These are phyloP conservation scores for Diplosphaera chodatii DNA, from an alignment of 139 green algal genomes.

Conservation along the genomic window DNA sequence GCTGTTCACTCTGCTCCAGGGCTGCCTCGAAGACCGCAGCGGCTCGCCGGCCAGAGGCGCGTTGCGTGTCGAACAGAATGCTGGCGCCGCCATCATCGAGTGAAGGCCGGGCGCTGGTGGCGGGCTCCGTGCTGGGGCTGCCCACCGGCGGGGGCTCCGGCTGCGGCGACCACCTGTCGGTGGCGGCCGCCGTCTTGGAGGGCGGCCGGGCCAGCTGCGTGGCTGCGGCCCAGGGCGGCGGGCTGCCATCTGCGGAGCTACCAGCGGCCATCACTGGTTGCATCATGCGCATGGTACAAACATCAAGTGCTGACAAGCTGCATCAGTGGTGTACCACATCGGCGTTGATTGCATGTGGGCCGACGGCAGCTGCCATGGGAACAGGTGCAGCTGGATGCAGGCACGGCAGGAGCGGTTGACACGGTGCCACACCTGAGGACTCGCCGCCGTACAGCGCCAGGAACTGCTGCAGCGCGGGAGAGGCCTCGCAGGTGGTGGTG, in stretches of 20 bases:
- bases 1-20: not conserved
- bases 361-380: too few species aligned
- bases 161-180: not conserved
- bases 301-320: too few species aligned
- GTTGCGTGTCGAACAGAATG: not conserved
- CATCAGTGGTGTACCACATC: too few species aligned
- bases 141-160: not conserved
- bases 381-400: too few species aligned
- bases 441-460: not conserved
- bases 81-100: not conserved
- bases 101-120: not conserved
- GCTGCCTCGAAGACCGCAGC: conserved; percentile 1
- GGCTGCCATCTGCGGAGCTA: too few species aligned
- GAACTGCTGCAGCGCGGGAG: not conserved
- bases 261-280: too few species aligned
- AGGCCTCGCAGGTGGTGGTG: not conserved
- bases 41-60: too few species aligned
- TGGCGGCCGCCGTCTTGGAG: not conserved
- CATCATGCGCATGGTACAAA: too few species aligned
- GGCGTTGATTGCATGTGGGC: too few species aligned
- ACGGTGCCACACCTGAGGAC: not conserved
- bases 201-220: too few species aligned
- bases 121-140: not conserved
- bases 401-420: too few species aligned
- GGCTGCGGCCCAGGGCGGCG: not conserved